These are phyloP conservation scores for Phialophora macrospora DNA, from an alignment of 2,329 filamentous ascomycete species.

Conservation along the genomic window DNA sequence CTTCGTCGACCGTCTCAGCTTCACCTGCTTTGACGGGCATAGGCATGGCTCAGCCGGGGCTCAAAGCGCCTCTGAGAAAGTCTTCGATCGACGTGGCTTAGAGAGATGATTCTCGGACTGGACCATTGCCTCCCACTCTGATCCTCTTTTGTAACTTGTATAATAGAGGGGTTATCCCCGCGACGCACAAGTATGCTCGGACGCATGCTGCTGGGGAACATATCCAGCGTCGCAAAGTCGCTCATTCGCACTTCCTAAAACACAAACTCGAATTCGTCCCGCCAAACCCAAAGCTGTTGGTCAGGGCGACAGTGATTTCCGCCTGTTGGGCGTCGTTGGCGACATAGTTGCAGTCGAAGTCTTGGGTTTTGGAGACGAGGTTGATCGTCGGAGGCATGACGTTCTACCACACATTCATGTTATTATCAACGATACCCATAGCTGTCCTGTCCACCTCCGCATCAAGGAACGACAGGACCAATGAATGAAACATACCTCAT, in stretches of 20 bases:
- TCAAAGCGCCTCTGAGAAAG: constrained; percentile 33
- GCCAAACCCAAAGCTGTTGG: constrained; percentile 97
- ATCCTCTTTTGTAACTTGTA: neutral
- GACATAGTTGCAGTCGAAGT: constrained; percentile 84
- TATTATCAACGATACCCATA: constrained; percentile 12
- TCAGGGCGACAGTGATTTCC: constrained; percentile 74
- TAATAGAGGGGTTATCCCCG: neutral
- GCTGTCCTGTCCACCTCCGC: neutral
- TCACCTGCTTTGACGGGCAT: constrained; percentile 28
- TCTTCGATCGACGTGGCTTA: constrained; percentile 34
- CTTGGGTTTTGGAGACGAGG: constrained; percentile 66
- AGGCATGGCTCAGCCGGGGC: constrained; percentile 29
- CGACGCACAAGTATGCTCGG: neutral
- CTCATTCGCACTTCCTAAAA: constrained; percentile 31
- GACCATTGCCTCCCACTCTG: neutral
- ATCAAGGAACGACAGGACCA: constrained; percentile 1
- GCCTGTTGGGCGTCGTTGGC: constrained; percentile 72
- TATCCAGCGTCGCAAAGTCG: neutral
- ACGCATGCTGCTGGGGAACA: too few species aligned
- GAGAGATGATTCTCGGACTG: neutral
- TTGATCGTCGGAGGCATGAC: constrained; percentile 86
- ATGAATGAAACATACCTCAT: constrained; percentile 64
- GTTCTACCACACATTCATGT: constrained; percentile 58
- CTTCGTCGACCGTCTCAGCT: constrained; percentile 26
- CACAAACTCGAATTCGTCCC: constrained; percentile 86